Percentiles rank a stretch among this genome's conserved stretches.
Evolutionary conservation across 129 eudicot genomes (phyloP).

Genomic region (Saussurea involucrata): DNA sequence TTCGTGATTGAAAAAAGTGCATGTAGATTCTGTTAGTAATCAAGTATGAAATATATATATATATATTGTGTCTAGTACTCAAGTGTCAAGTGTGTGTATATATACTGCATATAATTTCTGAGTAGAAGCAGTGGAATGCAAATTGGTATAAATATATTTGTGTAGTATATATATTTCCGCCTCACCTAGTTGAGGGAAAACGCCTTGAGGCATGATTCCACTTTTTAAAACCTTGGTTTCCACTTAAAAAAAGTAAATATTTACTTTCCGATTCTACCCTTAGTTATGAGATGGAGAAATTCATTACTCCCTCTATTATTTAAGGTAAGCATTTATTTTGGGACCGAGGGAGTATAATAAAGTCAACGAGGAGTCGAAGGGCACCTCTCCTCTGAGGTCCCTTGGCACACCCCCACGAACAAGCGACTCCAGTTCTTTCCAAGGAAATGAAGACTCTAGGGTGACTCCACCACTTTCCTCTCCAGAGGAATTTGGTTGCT

Average conservation of each 20-base stretch:
- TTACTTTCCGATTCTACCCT: background rate
- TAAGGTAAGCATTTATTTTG: background rate
- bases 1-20: no score
- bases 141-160: no score
- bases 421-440: constrained; percentile 79
- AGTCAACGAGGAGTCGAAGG: background rate
- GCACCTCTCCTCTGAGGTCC: constrained; percentile 93
- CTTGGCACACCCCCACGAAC: constrained; percentile 94
- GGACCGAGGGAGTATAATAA: background rate
- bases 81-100: no score
- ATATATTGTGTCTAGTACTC: no score
- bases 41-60: no score
- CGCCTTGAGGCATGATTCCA: no score
- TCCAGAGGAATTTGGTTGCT: constrained; percentile 21
- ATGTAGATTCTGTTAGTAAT: no score
- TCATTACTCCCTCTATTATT: background rate
- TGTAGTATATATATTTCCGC: no score
- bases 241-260: background rate
- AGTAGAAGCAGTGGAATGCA: no score
- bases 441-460: constrained; percentile 40
- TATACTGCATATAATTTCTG: no score
- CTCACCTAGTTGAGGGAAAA: no score
- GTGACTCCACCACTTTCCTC: constrained; percentile 11
- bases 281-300: background rate
- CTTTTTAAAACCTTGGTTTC: no score